Conservation (phyloP, 2,329 filamentous ascomycete species). For the Cladosporium sp. region DNA sequence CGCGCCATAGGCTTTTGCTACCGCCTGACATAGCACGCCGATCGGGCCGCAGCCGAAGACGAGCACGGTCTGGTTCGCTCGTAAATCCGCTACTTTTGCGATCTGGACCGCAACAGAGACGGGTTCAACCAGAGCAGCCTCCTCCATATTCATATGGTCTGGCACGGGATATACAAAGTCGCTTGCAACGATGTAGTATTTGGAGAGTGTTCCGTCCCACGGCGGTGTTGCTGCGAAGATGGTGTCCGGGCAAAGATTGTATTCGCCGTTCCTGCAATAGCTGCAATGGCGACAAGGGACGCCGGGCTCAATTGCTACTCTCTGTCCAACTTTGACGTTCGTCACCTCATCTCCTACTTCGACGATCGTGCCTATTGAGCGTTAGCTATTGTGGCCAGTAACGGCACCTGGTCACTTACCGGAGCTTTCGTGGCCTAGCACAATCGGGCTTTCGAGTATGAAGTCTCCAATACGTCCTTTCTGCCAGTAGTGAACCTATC, state of each 20-base stretch:
- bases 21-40: slow-evolving; percentile 58
- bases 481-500: slow-evolving; percentile 43
- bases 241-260: slow-evolving; percentile 28
- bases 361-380: slow-evolving; percentile 25
- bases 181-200: slow-evolving; percentile 48
- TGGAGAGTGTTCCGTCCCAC: slow-evolving; percentile 46
- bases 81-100: slow-evolving; percentile 23
- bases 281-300: slow-evolving; percentile 27
- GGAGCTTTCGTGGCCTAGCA: slow-evolving; percentile 35
- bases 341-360: slow-evolving; percentile 30
- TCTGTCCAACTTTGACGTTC: slow-evolving; percentile 30
- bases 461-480: slow-evolving; percentile 45
- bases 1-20: slow-evolving; percentile 60
- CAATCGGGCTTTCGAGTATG: slow-evolving; percentile 36
- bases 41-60: slow-evolving; percentile 64
- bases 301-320: slow-evolving; percentile 34
- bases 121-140: slow-evolving; percentile 55
- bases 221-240: slow-evolving; percentile 26
- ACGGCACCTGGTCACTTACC: slow-evolving; percentile 9
- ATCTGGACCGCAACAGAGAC: slow-evolving; percentile 53
- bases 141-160: slow-evolving; percentile 47
- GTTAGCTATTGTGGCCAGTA: background rate
- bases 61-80: slow-evolving; percentile 40
- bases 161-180: slow-evolving; percentile 52
- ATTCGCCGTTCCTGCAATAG: slow-evolving; percentile 24